Conservation (phyloP, 768 basidiomycete genomes). For the Macrolepiota dolichaula region DNA sequence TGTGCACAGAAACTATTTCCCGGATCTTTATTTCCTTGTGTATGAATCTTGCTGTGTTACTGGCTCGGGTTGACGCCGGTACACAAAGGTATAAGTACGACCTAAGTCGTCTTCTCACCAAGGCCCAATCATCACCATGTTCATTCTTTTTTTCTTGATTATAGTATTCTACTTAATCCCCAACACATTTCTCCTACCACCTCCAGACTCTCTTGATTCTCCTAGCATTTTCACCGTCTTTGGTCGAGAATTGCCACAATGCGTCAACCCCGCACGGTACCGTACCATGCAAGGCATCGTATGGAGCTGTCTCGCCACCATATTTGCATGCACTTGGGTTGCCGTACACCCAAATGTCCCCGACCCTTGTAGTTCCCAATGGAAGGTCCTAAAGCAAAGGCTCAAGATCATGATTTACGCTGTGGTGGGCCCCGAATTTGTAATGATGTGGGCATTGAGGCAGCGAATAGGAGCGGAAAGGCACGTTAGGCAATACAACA, state of each 20-base stretch:
- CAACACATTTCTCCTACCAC: not conserved
- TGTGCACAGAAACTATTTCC: no score
- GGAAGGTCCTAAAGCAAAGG: not conserved
- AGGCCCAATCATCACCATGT: not conserved
- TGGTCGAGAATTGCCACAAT: not conserved
- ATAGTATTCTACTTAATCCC: not conserved
- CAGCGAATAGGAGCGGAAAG: not conserved
- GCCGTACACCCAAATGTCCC: not conserved
- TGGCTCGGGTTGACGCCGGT: no score
- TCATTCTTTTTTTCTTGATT: not conserved
- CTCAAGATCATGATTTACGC: not conserved
- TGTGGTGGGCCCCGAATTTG: not conserved
- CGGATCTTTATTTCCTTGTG: no score
- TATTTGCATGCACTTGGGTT: not conserved
- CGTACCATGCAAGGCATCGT: not conserved
- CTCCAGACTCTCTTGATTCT: not conserved
- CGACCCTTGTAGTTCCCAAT: not conserved
- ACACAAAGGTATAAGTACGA: no score
- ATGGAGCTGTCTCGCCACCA: slow-evolving; percentile 1
- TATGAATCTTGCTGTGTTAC: no score
- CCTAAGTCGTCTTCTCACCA: no score
- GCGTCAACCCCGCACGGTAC: not conserved
- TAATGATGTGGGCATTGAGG: not conserved
- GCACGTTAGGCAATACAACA: not conserved
- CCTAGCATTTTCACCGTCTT: not conserved